phyloP scores from a whole-genome alignment of 805 yeast species.

The Pichia ethanolica region DNA sequence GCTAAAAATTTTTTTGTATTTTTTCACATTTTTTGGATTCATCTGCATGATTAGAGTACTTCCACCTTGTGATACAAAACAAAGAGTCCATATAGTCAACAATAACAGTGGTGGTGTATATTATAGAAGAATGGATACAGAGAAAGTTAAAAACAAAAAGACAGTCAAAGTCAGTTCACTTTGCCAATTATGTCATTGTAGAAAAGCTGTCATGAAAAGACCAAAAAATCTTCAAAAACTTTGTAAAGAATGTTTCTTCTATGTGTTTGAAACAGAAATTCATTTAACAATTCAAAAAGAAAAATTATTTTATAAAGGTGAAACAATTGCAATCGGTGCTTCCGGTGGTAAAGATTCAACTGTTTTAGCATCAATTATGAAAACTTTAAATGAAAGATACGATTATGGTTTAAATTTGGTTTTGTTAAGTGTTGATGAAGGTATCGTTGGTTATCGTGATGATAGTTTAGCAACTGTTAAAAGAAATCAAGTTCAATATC shows the following conservation, averaged over 20 bases:
- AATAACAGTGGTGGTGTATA: no score
- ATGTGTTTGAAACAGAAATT: slow-evolving; percentile 90
- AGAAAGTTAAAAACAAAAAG: neutral
- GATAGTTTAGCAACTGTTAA: slow-evolving; percentile 96
- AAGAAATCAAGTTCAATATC: slow-evolving; percentile 72
- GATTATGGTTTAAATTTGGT: slow-evolving; percentile 82
- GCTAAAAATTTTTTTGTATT: no score
- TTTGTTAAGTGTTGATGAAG: slow-evolving; percentile 87
- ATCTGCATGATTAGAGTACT: no score
- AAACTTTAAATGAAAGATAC: slow-evolving; percentile 80
- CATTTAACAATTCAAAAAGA: slow-evolving; percentile 78
- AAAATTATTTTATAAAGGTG: slow-evolving; percentile 70
- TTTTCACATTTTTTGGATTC: no score
- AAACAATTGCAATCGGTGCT: slow-evolving; percentile 92
- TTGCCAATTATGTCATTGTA: slow-evolving; percentile 77
- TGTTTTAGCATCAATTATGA: slow-evolving; percentile 82
- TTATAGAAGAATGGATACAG: no score
- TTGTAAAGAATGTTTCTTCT: slow-evolving; percentile 84
- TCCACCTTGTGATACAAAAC: no score
- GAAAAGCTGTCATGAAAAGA: slow-evolving; percentile 81
- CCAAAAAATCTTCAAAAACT: slow-evolving; percentile 88
- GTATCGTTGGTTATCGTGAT: slow-evolving; percentile 94
- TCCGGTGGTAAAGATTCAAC: slow-evolving; percentile 99
- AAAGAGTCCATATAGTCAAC: no score
- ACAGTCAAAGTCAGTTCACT: slow-evolving; percentile 34